Evolutionary conservation across 2,329 filamentous ascomycete genomes (phyloP), one percentile per base, ranked within the genome.

Genomic region (Rhynchosporium agropyri): DNA sequence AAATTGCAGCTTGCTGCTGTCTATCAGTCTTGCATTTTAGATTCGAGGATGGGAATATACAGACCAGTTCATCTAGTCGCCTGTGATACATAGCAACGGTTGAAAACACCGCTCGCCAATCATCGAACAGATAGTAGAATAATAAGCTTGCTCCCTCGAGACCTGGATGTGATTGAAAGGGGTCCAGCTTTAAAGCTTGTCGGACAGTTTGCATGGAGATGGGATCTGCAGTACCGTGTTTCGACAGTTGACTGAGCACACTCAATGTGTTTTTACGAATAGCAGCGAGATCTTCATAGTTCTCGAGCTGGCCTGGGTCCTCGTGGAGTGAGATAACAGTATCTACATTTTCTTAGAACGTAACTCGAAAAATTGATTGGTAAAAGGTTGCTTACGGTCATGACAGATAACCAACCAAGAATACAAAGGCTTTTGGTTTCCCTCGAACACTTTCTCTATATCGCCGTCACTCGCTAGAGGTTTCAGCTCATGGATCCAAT

Each of bases 301-400:
- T 61, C 8, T 76, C 74, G 42, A 74, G 69, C 7, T 72, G 9
- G 3, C 62, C 69, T 7, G 81, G 81, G 57, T 80, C 77, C 71
- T 91, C 89, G 62, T 89, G 84, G 46, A 92, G 84, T 0, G 88
- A 88, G 59, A 92, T 82, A 43, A 91, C 82, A 0, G 89, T 91
- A 67, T 84, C 86, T 84, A 58, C 5, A 8, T 5, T 2, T 9
- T 38, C 38, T 68, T n/a, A 69, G 54, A 60, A 26, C 15, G 45
- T 3, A 6, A 29, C 50, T 36, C 15, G 2, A 10, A 3, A 13
- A 31, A 26, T 20, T 20, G 26, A 36, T 42, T 28, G 13, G 20
- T 6, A 9, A 26, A 20, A 13, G 20, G 4, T n/a, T 8, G 69
- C 78, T 7, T 77, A 83, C 83, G 80, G 70, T 91, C 88, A 67